These are phyloP conservation scores for Penicillium rolfsii DNA, from an alignment of 2,329 filamentous ascomycete genomes.

Conservation along the genomic window DNA sequence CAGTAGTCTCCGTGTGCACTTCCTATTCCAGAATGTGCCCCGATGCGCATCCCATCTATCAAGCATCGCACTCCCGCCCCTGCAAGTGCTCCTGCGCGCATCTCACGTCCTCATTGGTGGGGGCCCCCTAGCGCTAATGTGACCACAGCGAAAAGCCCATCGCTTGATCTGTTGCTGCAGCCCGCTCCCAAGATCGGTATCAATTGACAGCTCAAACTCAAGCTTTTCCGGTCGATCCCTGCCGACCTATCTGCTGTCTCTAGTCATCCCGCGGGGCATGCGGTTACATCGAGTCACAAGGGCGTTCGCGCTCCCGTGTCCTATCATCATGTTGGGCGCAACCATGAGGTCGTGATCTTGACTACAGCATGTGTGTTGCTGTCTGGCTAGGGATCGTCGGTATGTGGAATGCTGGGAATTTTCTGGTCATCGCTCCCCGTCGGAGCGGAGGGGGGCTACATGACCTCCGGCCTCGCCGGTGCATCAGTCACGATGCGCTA, in stretches of 20 bases:
- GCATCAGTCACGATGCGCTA: slow-evolving; percentile 11
- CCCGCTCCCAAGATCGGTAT: not conserved
- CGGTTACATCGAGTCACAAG: slow-evolving; percentile 25
- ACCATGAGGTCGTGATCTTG: slow-evolving; percentile 15
- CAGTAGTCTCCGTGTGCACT: not conserved
- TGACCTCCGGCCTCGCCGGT: slow-evolving; percentile 12
- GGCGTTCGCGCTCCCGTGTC: not conserved
- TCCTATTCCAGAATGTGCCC: slow-evolving; percentile 4
- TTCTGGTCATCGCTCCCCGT: slow-evolving; percentile 7
- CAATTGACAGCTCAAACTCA: not conserved
- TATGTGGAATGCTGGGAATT: slow-evolving; percentile 22
- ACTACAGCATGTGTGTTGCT: slow-evolving; percentile 9
- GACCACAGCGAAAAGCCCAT: slow-evolving; percentile 11
- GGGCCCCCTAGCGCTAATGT: slow-evolving; percentile 9
- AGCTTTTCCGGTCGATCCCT: not conserved
- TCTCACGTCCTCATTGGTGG: slow-evolving; percentile 14
- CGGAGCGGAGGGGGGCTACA: slow-evolving; percentile 4
- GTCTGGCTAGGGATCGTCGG: slow-evolving; percentile 20
- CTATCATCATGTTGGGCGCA: slow-evolving; percentile 13
- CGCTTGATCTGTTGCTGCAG: not conserved
- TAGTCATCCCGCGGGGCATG: slow-evolving; percentile 10
- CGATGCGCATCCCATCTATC: slow-evolving; percentile 4
- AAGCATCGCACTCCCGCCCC: not conserved
- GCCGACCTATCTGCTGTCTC: not conserved
- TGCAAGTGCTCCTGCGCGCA: slow-evolving; percentile 3